Percentiles rank a stretch among this genome's conserved stretches.
Conservation (phyloP, 768 basidiomycete species). For the Hebeloma cylindrosporum region DNA sequence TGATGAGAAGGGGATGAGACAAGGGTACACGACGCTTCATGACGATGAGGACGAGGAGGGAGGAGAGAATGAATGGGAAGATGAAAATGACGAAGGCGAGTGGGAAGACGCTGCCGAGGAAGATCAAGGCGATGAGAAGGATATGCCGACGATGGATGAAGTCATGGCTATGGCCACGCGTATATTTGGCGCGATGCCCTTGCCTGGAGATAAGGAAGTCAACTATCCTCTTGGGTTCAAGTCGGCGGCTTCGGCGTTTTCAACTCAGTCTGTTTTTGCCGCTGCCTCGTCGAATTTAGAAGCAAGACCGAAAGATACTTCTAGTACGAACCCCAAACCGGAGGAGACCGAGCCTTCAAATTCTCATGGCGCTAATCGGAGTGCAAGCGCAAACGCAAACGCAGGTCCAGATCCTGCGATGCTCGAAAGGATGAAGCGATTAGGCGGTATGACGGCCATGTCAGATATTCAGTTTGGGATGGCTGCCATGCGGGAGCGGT, state of each 20-base stretch:
- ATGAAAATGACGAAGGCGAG: conserved; percentile 36
- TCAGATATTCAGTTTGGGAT: not conserved
- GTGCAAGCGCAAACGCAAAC: not conserved
- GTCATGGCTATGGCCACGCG: conserved; percentile 46
- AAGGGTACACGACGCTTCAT: conserved; percentile 14
- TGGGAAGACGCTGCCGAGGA: conserved; percentile 26
- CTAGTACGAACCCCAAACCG: no score
- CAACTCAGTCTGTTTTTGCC: no score
- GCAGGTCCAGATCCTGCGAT: not conserved
- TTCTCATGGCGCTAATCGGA: no score
- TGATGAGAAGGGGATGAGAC: conserved; percentile 3
- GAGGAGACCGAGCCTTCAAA: no score
- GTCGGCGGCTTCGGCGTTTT: no score
- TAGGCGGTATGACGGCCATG: not conserved
- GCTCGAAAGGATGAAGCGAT: not conserved
- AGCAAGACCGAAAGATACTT: no score
- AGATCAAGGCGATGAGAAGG: conserved; percentile 28
- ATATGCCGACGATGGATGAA: conserved; percentile 48
- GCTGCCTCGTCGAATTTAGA: no score
- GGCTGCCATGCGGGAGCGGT: not conserved
- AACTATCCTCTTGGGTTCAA: not conserved
- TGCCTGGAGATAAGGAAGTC: not conserved
- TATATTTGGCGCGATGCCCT: conserved; percentile 44
- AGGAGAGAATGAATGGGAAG: conserved; percentile 33
- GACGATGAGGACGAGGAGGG: conserved; percentile 16